Percentiles rank a stretch among this genome's conserved stretches.
Evolutionary conservation across 2,329 filamentous ascomycete species (phyloP).

Genomic region (Stagonosporopsis rhizophila): DNA sequence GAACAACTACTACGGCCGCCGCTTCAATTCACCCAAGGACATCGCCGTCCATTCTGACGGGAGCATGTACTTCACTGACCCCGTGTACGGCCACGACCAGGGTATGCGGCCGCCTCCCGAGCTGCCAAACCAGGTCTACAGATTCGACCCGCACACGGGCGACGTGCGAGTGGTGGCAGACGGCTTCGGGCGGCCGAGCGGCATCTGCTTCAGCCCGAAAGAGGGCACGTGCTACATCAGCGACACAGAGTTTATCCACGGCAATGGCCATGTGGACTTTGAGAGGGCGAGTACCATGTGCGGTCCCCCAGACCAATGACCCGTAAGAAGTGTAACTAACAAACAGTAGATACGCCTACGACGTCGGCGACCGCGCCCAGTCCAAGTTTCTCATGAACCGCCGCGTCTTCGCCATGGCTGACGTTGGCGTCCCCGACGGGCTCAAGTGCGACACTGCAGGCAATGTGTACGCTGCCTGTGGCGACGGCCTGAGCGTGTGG

Average conservation of each 20-base stretch:
- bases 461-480: slow-evolving; percentile 61
- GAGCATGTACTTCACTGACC: slow-evolving; percentile 58
- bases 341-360: slow-evolving; percentile 28
- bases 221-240: slow-evolving; percentile 52
- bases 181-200: slow-evolving; percentile 51
- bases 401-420: slow-evolving; percentile 34
- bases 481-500: slow-evolving; percentile 59
- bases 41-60: slow-evolving; percentile 49
- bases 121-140: slow-evolving; percentile 44
- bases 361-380: slow-evolving; percentile 21
- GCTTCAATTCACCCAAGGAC: slow-evolving; percentile 53
- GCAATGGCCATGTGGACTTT: slow-evolving; percentile 22
- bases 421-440: slow-evolving; percentile 30
- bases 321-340: too few species aligned
- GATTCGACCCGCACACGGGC: slow-evolving; percentile 49
- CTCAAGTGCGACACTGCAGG: slow-evolving; percentile 47
- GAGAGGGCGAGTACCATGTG: slow-evolving; percentile 28
- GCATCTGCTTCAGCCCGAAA: slow-evolving; percentile 53
- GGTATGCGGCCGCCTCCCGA: slow-evolving; percentile 31
- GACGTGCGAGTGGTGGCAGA: slow-evolving; percentile 49
- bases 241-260: slow-evolving; percentile 45
- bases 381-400: slow-evolving; percentile 29
- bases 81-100: slow-evolving; percentile 36
- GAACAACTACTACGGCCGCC: slow-evolving; percentile 51
- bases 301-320: too few species aligned